Conservation (phyloP, 1,139 yeast genomes). For the Blastobotrys petasosporus region DNA sequence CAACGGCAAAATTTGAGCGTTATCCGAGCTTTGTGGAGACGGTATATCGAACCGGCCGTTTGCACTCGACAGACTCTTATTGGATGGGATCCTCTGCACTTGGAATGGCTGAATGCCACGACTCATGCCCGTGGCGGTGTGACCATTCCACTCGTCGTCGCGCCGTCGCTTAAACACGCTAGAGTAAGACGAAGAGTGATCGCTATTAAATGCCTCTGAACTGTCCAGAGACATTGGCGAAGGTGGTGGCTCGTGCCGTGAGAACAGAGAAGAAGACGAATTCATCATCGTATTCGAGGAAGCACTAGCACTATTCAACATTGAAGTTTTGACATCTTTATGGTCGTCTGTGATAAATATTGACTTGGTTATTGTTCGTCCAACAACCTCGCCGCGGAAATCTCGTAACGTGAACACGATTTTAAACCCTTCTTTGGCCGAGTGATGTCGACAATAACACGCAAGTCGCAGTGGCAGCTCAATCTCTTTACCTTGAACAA, state of each 20-base stretch:
- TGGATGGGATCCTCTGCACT: background rate
- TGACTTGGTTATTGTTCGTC: slow-evolving; percentile 63
- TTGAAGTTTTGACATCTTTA: slow-evolving; percentile 39
- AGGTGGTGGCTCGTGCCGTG: slow-evolving; percentile 18
- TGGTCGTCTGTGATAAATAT: slow-evolving; percentile 93
- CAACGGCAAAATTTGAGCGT: slow-evolving; percentile 7
- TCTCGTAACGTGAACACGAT: slow-evolving; percentile 67
- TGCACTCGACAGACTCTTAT: background rate
- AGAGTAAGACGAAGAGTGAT: slow-evolving; percentile 20
- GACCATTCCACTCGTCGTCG: slow-evolving; percentile 22
- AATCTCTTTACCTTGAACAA: slow-evolving; percentile 40
- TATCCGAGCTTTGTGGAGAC: slow-evolving; percentile 20
- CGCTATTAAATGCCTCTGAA: slow-evolving; percentile 21
- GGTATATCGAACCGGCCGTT: slow-evolving; percentile 9
- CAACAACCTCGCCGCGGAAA: slow-evolving; percentile 54
- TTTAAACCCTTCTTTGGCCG: slow-evolving; percentile 73
- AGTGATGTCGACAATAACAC: slow-evolving; percentile 94
- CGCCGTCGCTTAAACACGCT: slow-evolving; percentile 23
- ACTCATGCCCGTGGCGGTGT: background rate
- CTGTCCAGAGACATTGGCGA: slow-evolving; percentile 24
- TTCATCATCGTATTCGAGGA: background rate
- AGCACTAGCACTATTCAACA: background rate
- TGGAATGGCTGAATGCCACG: background rate
- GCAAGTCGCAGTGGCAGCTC: slow-evolving; percentile 83
- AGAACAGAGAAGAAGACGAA: slow-evolving; percentile 1